Conservation (phyloP, 805 yeast species). For the Grigorovia yakushimaensis region DNA sequence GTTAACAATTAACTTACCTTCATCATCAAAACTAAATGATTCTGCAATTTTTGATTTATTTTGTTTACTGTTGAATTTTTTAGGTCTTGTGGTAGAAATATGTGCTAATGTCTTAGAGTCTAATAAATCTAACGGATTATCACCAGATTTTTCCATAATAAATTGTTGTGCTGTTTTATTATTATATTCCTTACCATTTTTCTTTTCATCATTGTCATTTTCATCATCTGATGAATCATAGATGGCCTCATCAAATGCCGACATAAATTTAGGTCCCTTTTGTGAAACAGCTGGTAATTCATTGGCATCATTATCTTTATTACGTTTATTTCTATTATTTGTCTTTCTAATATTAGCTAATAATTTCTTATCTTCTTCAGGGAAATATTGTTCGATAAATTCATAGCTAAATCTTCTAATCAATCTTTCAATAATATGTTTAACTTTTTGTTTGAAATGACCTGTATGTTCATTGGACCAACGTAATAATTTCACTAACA, state of each 20-base stretch:
- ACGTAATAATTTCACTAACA: slow-evolving; percentile 64
- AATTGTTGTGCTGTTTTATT: slow-evolving; percentile 40
- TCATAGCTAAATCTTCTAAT: slow-evolving; percentile 88
- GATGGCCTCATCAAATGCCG: slow-evolving; percentile 88
- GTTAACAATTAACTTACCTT: slow-evolving; percentile 30
- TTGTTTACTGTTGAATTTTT: slow-evolving; percentile 38
- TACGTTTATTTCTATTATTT: slow-evolving; percentile 75
- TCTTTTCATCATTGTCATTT: slow-evolving; percentile 39
- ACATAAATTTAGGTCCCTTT: slow-evolving; percentile 48
- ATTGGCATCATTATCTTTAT: slow-evolving; percentile 32
- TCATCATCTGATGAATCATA: slow-evolving; percentile 65
- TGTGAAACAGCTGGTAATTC: slow-evolving; percentile 11
- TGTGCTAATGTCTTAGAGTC: slow-evolving; percentile 79
- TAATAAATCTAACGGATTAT: slow-evolving; percentile 80
- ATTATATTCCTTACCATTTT: slow-evolving; percentile 14
- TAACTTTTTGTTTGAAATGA: slow-evolving; percentile 85
- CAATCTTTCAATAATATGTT: slow-evolving; percentile 85
- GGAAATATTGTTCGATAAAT: slow-evolving; percentile 70
- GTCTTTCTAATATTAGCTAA: slow-evolving; percentile 78
- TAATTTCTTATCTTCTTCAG: slow-evolving; percentile 80
- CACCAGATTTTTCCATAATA: slow-evolving; percentile 56
- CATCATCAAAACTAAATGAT: slow-evolving; percentile 26
- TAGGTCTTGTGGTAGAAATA: slow-evolving; percentile 82
- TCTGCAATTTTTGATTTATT: slow-evolving; percentile 25
- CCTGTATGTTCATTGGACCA: slow-evolving; percentile 97